Evolutionary conservation across 306 rosid species (phyloP).

Genomic region (Cucumis cinereus): DNA sequence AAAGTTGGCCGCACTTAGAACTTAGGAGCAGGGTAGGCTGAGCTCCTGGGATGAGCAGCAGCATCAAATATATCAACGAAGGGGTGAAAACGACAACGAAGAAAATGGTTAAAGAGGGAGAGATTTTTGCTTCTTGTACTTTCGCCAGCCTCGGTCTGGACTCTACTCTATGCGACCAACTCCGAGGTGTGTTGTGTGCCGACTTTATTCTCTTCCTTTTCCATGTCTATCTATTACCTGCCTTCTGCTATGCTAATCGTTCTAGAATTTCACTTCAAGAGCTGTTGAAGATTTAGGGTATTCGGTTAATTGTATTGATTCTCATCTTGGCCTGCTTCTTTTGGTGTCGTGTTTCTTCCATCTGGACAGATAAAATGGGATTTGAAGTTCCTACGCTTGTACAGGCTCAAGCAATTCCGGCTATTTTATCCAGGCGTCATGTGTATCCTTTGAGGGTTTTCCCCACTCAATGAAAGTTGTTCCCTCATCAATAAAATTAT

Average conservation of each 20-base stretch:
- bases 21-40: neutral
- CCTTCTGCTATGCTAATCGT: neutral
- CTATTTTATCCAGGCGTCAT: conserved; percentile 66
- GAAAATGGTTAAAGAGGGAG: conserved; percentile 3
- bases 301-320: neutral
- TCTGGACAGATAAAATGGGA: conserved; percentile 52
- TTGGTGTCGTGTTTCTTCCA: neutral
- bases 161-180: conserved; percentile 62
- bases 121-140: conserved; percentile 59
- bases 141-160: conserved; percentile 81
- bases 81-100: conserved; percentile 4
- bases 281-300: neutral
- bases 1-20: neutral
- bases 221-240: neutral
- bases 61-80: neutral
- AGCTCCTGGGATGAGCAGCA: neutral
- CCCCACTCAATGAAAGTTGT: too few relatives aligned
- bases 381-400: conserved; percentile 73
- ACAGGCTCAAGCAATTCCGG: conserved; percentile 82
- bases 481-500: neutral
- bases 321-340: neutral
- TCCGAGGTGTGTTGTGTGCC: conserved; percentile 33
- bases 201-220: neutral
- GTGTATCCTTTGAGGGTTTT: conserved; percentile 38
- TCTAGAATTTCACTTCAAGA: neutral